A percentile compares a stretch with the other conserved stretches of the same genome.
Conservation (phyloP, 108 stramenopile species). For the Pseudonitzschia multistriata region DNA sequence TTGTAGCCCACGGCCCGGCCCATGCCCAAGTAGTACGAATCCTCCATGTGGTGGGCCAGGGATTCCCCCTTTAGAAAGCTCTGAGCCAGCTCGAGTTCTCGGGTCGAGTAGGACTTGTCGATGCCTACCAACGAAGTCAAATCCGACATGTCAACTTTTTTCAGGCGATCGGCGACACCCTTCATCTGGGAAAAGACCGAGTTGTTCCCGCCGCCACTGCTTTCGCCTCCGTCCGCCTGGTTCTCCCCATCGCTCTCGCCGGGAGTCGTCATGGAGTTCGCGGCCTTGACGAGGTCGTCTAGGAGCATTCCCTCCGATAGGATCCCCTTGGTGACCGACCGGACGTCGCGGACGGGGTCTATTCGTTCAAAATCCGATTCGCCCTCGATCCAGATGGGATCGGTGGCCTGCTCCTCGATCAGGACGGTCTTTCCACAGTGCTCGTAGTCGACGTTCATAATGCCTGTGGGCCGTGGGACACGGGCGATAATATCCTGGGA, state of each 20-base stretch:
- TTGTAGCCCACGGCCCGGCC: conserved; percentile 70
- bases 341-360: conserved; percentile 76
- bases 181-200: conserved; percentile 20
- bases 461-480: conserved; percentile 75
- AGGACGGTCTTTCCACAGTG: conserved; percentile 79
- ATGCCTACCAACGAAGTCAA: conserved; percentile 68
- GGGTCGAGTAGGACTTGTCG: conserved; percentile 59
- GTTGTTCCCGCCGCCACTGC: conserved; percentile 8
- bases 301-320: conserved; percentile 64
- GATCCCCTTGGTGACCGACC: conserved; percentile 52
- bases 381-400: conserved; percentile 69
- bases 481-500: conserved; percentile 79
- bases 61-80: conserved; percentile 67
- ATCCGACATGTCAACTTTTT: conserved; percentile 51
- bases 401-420: conserved; percentile 28
- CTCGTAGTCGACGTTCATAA: conserved; percentile 71
- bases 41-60: conserved; percentile 80
- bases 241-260: conserved; percentile 8
- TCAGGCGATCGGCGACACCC: conserved; percentile 36
- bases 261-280: neutral
- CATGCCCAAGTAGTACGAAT: conserved; percentile 72
- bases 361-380: conserved; percentile 50
- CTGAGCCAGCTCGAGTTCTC: conserved; percentile 69
- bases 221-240: conserved; percentile 9
- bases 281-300: conserved; percentile 52